Evolutionary conservation across 192 early-diverging fungal genomes (phyloP), one percentile per base, ranked within the genome.

Genomic region (Coemansia sp.): DNA sequence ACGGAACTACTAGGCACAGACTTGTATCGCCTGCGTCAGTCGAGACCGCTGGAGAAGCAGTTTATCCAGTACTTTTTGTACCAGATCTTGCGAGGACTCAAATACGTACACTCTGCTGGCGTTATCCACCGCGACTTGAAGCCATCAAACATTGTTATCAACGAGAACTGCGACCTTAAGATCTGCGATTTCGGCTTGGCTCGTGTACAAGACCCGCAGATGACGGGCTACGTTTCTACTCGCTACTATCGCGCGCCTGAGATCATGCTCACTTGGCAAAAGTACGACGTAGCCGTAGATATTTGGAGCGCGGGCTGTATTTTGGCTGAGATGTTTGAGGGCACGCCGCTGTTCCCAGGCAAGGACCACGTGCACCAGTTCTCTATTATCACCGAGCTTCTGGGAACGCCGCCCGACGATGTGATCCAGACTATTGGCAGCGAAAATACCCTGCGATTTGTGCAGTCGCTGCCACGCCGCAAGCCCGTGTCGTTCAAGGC

Each of bases 211-310:
- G 95, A 96, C 68, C 90, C 91, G 66, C 93, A 95, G 76, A 98
- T 98, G 95, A 98, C 95, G 23, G 95, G 95, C 32, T 99, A 99
- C 78, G 97, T 97, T n/a, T 94, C 95, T 8, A 97, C 97, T 14
- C 87, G 97, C 41, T 97, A 97, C 84, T 99, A 99, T 75, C 91
- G 97, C 68, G 95, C 97, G 11, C 97, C 97, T 36, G 97, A 99
- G 68, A 97, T 99, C 71, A 96, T 99, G 95, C 84, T 99, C 53
- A 95, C 94, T 37, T 96, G 94, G 92, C 95, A 96, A 77, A 95
- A 93, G 68, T 99, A 99, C 84, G 94, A 95, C 55, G 92, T 95
- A 44, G 95, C 94, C 17, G 94, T 97, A 8, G 95, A 97, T 76
- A 93, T 97, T 64, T 97, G 95, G 95, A 94, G 92, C 85, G 85